A percentile compares a stretch with the other conserved stretches of the same genome.
phyloP scores from a whole-genome alignment of 208 protist genomes.

The Kentomonas sorsogonicus region DNA sequence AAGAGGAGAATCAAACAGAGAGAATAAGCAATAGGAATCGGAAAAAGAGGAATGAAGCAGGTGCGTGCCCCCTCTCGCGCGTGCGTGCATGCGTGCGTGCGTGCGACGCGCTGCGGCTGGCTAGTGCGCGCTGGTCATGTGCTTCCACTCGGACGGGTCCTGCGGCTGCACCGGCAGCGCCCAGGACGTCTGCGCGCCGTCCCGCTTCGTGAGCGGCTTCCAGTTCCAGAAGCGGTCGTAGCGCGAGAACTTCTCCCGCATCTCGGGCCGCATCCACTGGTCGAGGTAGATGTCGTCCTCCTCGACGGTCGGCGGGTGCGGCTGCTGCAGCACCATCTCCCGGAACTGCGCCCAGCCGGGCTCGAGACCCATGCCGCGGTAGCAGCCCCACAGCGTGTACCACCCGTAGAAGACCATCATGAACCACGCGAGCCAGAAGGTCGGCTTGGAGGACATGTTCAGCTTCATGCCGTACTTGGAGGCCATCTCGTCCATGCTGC shows the following conservation, averaged over 20 bases:
- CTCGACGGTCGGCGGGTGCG: conserved; percentile 73
- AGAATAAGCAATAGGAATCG: not conserved
- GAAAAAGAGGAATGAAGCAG: not conserved
- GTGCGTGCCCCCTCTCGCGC: not conserved
- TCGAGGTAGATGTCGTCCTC: conserved; percentile 89
- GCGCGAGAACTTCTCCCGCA: conserved; percentile 73
- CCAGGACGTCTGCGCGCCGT: conserved; percentile 77
- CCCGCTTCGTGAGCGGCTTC: conserved; percentile 83
- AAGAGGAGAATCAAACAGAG: not conserved
- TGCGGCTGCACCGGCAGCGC: conserved; percentile 62
- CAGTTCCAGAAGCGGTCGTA: conserved; percentile 86
- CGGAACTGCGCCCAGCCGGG: conserved; percentile 79
- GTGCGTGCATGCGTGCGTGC: too few relatives aligned
- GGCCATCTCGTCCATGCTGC: conserved; percentile 88
- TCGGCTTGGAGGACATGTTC: conserved; percentile 80
- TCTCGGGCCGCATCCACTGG: conserved; percentile 84
- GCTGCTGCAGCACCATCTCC: conserved; percentile 59
- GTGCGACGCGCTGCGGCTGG: too few relatives aligned
- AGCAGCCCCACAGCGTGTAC: conserved; percentile 87
- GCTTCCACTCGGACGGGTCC: conserved; percentile 84
- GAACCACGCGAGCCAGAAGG: conserved; percentile 84
- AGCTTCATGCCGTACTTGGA: conserved; percentile 83
- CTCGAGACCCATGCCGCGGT: conserved; percentile 81
- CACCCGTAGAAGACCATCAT: conserved; percentile 82
- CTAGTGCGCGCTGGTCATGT: conserved; percentile 84